Percentiles rank a stretch among this genome's conserved stretches.
Evolutionary conservation across 164 flowering plant species (phyloP).

Genomic region (Taxillus chinensis): DNA sequence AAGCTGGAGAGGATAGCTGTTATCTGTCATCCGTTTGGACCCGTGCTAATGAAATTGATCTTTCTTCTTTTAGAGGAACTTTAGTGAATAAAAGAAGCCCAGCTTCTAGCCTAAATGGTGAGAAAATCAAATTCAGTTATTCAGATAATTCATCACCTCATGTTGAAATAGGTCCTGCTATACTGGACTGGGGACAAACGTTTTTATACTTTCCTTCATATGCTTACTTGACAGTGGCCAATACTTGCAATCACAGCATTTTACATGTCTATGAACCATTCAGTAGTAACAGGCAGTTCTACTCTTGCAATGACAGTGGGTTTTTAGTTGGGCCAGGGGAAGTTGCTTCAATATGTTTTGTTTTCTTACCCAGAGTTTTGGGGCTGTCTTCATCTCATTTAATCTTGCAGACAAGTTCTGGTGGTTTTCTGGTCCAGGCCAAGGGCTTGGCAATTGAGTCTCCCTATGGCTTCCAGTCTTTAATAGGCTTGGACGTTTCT

Average conservation of each 20-base stretch:
- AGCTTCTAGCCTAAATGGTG: conserved; percentile 12
- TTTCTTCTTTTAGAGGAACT: conserved; percentile 31
- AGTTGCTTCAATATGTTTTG: conserved; percentile 54
- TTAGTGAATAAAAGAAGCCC: conserved; percentile 12
- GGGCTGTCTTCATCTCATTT: conserved; percentile 59
- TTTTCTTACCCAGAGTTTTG: conserved; percentile 54
- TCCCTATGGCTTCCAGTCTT: conserved; percentile 42
- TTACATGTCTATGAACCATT: conserved; percentile 62
- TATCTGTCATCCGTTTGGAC: conserved; percentile 13
- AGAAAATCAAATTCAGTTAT: conserved; percentile 15
- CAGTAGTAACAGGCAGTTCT: conserved; percentile 64
- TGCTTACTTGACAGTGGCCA: conserved; percentile 49
- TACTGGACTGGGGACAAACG: conserved; percentile 65
- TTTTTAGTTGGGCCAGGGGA: conserved; percentile 57
- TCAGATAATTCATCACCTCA: conserved; percentile 24
- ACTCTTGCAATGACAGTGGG: conserved; percentile 56
- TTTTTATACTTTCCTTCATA: conserved; percentile 47
- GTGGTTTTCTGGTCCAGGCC: conserved; percentile 65
- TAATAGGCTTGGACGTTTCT: conserved; percentile 25
- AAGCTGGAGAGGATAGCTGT: conserved; percentile 16
- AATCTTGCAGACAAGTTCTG: conserved; percentile 67
- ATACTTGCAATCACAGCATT: conserved; percentile 39
- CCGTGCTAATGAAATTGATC: conserved; percentile 13
- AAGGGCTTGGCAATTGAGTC: conserved; percentile 58
- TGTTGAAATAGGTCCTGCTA: conserved; percentile 50